phyloP scores from a whole-genome alignment of 2,329 filamentous ascomycete genomes.

The Colletotrichum cuscutae region DNA sequence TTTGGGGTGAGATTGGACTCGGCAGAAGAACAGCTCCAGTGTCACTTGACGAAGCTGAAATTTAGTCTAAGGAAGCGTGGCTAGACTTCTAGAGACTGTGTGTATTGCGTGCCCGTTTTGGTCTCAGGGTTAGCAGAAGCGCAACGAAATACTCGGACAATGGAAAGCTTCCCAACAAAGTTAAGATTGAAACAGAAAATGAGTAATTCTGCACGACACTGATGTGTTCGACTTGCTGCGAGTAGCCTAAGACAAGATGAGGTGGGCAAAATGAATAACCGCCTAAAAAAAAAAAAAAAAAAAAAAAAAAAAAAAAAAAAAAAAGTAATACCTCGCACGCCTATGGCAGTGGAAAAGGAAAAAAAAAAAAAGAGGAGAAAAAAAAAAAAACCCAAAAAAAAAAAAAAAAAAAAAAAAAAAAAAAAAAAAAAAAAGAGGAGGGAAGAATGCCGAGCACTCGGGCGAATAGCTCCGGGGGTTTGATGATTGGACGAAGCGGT shows the following conservation, averaged over 20 bases:
- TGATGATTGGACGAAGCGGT: not conserved
- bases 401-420: not conserved
- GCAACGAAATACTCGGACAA: not conserved
- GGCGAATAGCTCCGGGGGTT: too few relatives aligned
- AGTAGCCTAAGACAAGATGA: not conserved
- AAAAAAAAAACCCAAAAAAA: not conserved
- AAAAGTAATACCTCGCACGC: too few relatives aligned
- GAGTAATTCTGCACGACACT: not conserved
- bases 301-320: not conserved
- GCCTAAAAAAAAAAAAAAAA: not conserved
- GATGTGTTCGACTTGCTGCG: not conserved
- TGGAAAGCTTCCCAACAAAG: not conserved
- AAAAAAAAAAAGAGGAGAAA: not conserved
- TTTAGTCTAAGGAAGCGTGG: not conserved
- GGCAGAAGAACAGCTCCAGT: conserved; percentile 32
- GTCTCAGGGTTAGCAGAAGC: not conserved
- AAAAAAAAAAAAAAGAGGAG: not conserved
- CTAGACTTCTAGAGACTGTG: not conserved
- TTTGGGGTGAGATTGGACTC: not conserved
- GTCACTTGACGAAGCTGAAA: conserved; percentile 7
- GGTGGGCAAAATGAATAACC: not conserved
- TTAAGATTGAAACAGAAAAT: not conserved
- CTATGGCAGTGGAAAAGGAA: too few relatives aligned
- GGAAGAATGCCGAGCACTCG: not conserved
- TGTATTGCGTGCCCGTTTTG: not conserved